Evolutionary conservation across 345 rosid species (phyloP).

Genomic region (Arabis alpina): DNA sequence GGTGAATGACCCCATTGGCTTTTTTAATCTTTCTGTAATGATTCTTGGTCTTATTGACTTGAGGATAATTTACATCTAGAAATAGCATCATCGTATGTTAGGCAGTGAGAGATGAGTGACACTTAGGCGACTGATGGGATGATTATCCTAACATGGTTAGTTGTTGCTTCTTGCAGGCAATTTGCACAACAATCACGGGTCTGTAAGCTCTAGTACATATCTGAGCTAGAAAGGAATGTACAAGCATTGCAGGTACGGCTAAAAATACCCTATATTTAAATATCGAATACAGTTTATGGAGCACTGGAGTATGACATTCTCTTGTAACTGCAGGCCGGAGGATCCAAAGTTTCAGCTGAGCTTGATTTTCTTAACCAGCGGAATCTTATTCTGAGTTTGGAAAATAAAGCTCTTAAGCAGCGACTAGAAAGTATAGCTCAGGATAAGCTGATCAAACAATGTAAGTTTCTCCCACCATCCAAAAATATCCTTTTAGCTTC

Average conservation of each 20-base stretch:
- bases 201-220: slow-evolving; percentile 96
- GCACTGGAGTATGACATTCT: neutral
- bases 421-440: slow-evolving; percentile 82
- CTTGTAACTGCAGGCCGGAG: slow-evolving; percentile 64
- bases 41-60: slow-evolving; percentile 5
- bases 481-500: no score
- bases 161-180: slow-evolving; percentile 64
- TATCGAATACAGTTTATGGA: neutral
- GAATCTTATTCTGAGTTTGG: slow-evolving; percentile 83
- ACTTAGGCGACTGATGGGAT: neutral
- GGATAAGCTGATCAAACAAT: slow-evolving; percentile 76
- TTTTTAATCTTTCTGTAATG: neutral
- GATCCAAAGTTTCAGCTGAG: slow-evolving; percentile 80
- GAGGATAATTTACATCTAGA: neutral
- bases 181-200: slow-evolving; percentile 98
- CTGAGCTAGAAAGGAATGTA: slow-evolving; percentile 97
- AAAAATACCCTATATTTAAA: neutral
- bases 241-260: slow-evolving; percentile 87
- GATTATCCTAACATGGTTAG: slow-evolving; percentile 31
- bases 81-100: neutral
- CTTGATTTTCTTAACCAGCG: slow-evolving; percentile 87
- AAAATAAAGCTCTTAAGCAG: slow-evolving; percentile 84
- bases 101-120: slow-evolving; percentile 2
- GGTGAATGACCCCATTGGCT: neutral
- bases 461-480: slow-evolving; percentile 53